Conservation (phyloP, 2,329 filamentous ascomycete species). For the Parastagonospora nodorum region DNA sequence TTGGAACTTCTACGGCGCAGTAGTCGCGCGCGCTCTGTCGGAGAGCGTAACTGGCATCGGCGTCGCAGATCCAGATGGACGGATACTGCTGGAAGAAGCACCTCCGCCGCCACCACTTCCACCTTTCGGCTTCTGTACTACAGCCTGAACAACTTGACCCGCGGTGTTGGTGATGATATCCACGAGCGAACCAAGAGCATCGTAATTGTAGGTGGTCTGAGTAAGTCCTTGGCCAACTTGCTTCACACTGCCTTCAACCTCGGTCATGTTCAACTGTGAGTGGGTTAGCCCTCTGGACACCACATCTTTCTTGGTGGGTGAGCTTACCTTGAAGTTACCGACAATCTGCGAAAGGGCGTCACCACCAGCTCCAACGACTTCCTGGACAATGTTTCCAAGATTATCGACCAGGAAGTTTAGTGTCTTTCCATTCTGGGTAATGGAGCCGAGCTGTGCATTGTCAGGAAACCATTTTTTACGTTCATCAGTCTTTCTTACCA, state of each 20-base stretch:
- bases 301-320: background rate
- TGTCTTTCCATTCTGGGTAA: conserved; percentile 60
- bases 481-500: conserved; percentile 33
- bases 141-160: conserved; percentile 59
- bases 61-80: conserved; percentile 22
- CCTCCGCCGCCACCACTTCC: conserved; percentile 18
- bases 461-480: background rate
- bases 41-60: conserved; percentile 30
- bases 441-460: conserved; percentile 54
- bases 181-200: conserved; percentile 57
- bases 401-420: conserved; percentile 65
- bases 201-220: conserved; percentile 60
- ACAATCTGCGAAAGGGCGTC: conserved; percentile 58
- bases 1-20: background rate
- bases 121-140: conserved; percentile 42
- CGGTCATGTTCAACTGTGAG: conserved; percentile 61
- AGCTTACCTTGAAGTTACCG: conserved; percentile 56
- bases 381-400: conserved; percentile 66
- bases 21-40: background rate
- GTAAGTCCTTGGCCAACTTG: conserved; percentile 46
- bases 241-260: conserved; percentile 45
- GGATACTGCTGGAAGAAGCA: conserved; percentile 13
- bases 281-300: background rate
- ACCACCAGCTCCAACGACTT: conserved; percentile 57
- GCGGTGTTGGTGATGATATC: conserved; percentile 62